Conservation (phyloP, 1,284 basidiomycete species). For the Paramarasmius palmivorus region DNA sequence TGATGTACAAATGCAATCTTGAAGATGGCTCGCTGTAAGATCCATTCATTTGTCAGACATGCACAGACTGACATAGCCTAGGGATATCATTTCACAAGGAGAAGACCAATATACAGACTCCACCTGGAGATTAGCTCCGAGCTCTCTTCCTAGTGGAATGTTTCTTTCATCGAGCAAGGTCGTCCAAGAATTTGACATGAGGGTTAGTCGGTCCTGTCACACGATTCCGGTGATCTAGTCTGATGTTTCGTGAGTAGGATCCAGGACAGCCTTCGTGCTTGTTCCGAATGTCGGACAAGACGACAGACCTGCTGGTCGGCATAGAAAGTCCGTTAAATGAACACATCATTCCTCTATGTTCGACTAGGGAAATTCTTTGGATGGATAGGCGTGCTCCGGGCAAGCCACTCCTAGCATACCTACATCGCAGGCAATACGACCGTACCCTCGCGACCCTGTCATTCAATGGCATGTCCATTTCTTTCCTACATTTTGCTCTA, state of each 20-base stretch:
- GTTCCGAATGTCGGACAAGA: constrained; percentile 30
- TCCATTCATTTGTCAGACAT: not conserved
- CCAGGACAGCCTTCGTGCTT: constrained; percentile 31
- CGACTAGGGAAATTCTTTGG: constrained; percentile 66
- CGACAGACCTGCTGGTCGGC: constrained; percentile 48
- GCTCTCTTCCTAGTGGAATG: constrained; percentile 13
- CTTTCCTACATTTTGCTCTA: not conserved
- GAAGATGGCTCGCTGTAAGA: constrained; percentile 31
- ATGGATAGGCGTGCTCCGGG: constrained; percentile 57
- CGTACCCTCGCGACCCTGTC: constrained; percentile 49
- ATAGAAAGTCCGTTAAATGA: constrained; percentile 45
- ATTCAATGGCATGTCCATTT: constrained; percentile 35
- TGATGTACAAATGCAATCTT: constrained; percentile 38
- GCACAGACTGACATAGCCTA: not conserved
- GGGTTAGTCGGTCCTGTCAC: constrained; percentile 36
- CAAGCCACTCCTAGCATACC: constrained; percentile 59
- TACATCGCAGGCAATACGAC: constrained; percentile 63
- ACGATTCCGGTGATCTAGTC: not conserved
- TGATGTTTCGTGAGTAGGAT: not conserved
- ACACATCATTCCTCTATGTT: constrained; percentile 49
- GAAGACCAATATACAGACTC: constrained; percentile 14
- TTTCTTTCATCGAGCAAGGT: constrained; percentile 33
- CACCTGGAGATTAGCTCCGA: constrained; percentile 35
- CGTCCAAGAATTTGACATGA: constrained; percentile 44
- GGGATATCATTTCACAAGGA: not conserved